These are phyloP conservation scores for Epichloe coenophiala DNA, from an alignment of 2,329 filamentous ascomycete species.

Conservation along the genomic window DNA sequence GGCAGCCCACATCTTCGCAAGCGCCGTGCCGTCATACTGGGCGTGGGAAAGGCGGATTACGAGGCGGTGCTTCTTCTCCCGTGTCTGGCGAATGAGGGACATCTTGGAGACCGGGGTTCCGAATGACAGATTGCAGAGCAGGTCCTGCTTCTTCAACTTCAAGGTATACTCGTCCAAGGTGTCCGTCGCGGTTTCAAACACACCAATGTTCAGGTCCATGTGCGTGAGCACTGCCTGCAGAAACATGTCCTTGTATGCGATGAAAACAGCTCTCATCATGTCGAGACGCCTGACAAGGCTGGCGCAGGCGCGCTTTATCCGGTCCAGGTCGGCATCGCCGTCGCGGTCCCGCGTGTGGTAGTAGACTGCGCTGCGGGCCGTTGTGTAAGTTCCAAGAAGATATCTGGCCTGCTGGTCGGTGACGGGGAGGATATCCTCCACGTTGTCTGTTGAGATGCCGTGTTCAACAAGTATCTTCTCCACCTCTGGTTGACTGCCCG, in stretches of 20 bases:
- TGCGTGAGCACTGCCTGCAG: not conserved
- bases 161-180: constrained; percentile 1
- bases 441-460: not conserved
- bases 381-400: constrained; percentile 1
- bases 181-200: not conserved
- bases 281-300: not conserved
- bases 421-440: not conserved
- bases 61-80: not conserved
- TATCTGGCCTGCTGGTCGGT: constrained; percentile 3
- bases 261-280: constrained; percentile 2
- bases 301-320: not conserved
- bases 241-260: constrained; percentile 2
- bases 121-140: not conserved
- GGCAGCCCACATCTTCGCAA: constrained; percentile 1
- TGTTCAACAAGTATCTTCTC: not conserved
- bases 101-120: not conserved
- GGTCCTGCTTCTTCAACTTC: constrained; percentile 1
- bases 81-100: not conserved
- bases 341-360: constrained; percentile 2
- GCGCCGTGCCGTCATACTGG: constrained; percentile 2
- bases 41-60: constrained; percentile 2
- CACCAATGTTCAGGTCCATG: not conserved
- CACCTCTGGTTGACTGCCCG: not conserved
- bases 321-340: not conserved
- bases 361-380: constrained; percentile 1